Evolutionary conservation across 768 basidiomycete genomes (phyloP), one percentile per base, ranked within the genome.

Genomic region (Psilocybe tampanensis): DNA sequence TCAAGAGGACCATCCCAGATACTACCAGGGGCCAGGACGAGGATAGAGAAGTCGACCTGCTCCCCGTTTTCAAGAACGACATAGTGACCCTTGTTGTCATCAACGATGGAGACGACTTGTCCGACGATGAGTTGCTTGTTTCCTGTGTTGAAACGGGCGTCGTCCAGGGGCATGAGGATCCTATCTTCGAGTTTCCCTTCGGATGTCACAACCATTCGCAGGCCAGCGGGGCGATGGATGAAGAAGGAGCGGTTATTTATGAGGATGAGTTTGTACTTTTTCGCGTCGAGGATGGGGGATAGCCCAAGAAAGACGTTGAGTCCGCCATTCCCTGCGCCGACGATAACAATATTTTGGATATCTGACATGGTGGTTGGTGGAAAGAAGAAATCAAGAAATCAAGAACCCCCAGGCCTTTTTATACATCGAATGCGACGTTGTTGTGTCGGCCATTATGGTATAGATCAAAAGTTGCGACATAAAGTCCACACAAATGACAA

Each of bases 11-110:
- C 84, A 9, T 70, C 68, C 84, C 84, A 89, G 3, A 63, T 67
- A 39, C 76, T 77, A 2, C 88, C 89, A 0, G 86, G 75, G 0
- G 85, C 80, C 33, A 90, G 66, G 44, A 90, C 75, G 43, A 90
- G 79, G 21, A 79, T 71, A 15, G 76, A 75, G 64, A 84, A 90
- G 8, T 67, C 61, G 13, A 89, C 59, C 11, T 63, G 65, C 49
- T 83, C 77, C 19, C 84, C 85, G 60, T 70, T 71, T n/a, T 72
- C 74, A 13, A 90, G 75, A 5, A 77, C 70, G 6, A 90, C 75
- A 18, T 62, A 45, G 8, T 22, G 55, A 23, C 77, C 63, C 24
- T 48, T 41, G 5, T 45, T 58, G 8, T 56, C 60, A n/a, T 59
- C 54, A 33, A 63, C 58, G 22, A 66, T 62, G 2, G 55, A 58